Evolutionary conservation across 306 rosid genomes (phyloP).

Genomic region (Pterocarpus macrocarpus): DNA sequence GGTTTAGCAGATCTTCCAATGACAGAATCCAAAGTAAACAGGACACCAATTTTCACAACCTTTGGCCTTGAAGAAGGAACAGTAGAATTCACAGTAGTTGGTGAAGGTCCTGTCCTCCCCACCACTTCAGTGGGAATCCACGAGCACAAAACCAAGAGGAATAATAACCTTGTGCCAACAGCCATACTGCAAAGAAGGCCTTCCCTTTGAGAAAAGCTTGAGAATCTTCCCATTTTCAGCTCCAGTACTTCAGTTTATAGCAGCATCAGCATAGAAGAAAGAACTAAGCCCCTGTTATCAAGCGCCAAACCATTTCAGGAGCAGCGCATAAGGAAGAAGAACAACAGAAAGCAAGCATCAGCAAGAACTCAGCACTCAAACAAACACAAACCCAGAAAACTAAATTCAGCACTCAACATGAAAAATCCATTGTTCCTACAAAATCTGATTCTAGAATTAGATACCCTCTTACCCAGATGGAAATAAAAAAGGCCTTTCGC

Average conservation of each 20-base stretch:
- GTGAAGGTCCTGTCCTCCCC: constrained; percentile 58
- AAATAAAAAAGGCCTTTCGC: not conserved
- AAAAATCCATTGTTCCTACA: not conserved
- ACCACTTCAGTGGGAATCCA: constrained; percentile 61
- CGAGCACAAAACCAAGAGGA: constrained; percentile 56
- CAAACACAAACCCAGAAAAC: constrained; percentile 40
- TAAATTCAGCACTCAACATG: constrained; percentile 43
- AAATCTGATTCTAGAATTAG: constrained; percentile 2
- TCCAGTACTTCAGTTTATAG: constrained; percentile 39
- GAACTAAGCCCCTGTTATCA: constrained; percentile 42
- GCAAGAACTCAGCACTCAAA: not conserved
- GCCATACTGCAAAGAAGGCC: constrained; percentile 43
- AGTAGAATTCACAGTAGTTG: constrained; percentile 50
- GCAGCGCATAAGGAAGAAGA: constrained; percentile 17
- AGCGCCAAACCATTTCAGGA: constrained; percentile 39
- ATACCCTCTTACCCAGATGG: constrained; percentile 43
- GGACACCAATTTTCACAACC: constrained; percentile 72
- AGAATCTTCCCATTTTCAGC: constrained; percentile 28
- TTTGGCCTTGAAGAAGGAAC: constrained; percentile 52
- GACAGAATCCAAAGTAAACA: constrained; percentile 65
- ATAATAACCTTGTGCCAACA: constrained; percentile 42
- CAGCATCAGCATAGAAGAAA: constrained; percentile 40
- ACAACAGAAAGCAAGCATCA: constrained; percentile 11
- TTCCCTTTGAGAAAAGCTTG: constrained; percentile 43
- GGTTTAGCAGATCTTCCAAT: constrained; percentile 74